Evolutionary conservation across 441 rosid genomes (phyloP), one percentile per base, ranked within the genome.

Genomic region (Lepidium campestre): DNA sequence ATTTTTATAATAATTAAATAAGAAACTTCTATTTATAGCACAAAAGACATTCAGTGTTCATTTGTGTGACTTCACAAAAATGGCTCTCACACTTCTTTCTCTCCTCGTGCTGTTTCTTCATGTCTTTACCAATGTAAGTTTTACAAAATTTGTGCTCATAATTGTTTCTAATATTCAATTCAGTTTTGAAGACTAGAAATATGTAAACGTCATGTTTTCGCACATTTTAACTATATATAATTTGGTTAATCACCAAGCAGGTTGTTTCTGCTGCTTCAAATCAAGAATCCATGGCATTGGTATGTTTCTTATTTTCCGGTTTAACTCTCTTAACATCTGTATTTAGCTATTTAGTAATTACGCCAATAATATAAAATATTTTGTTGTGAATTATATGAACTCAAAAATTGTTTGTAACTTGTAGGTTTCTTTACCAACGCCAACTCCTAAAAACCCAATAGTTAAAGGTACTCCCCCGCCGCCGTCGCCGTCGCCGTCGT

Each of bases 401-500:
- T 36, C 15, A 60, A 68, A 19, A 13, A 32, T 70, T 36, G n/a
- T 14, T 60, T 72, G 44, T 20, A 42, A 65, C 45, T 35, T 29
- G 6, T 48, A 73, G 77, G 69, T 25, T 60, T 40, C 44, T 18
- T 37, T 67, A 62, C 69, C 68, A 41, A 45, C 73, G 14, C 48
- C 70, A 65, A 39, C 73, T 77, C 15, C 70, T 57, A 52, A 47
- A 56, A 17, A 2, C 40, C 58, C 73, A 62, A 44, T 62, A 57
- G 34, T 19, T 57, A 29, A 29, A 42, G 37, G 37, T 50, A 29
- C 55, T n/a, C 62, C 49, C 0, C 37, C 68, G 50, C 32, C 65
- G 10, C 58, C 75, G 15, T 11, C 71, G 2, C 84, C 83, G 10
- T 13, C 78, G 5, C 76, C 81, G 45, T 17, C 53, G 44, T 62